Percentiles rank a stretch among this genome's conserved stretches.
phyloP scores from a whole-genome alignment of 176 grass and related monocot genomes.

The Avena sativa region DNA sequence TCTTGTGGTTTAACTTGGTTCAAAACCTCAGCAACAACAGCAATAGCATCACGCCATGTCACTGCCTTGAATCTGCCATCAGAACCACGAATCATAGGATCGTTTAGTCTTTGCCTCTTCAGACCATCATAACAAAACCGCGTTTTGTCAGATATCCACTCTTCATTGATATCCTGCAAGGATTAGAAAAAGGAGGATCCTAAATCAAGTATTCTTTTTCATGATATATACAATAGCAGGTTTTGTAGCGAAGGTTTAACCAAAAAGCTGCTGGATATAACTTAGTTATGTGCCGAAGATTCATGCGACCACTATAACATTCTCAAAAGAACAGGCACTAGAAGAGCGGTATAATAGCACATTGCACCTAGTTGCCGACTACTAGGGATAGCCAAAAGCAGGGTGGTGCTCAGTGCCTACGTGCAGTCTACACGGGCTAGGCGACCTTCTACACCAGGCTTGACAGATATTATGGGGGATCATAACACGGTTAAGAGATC shows the following conservation, averaged over 20 bases:
- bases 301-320: neutral
- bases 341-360: neutral
- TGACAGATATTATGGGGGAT: neutral
- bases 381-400: neutral
- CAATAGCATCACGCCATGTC: conserved; percentile 89
- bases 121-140: conserved; percentile 96
- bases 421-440: neutral
- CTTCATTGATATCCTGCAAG: conserved; percentile 96
- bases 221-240: conserved; percentile 1
- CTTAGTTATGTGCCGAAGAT: neutral
- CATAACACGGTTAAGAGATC: neutral
- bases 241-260: neutral
- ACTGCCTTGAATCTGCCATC: conserved; percentile 93
- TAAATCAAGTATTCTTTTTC: conserved; percentile 15
- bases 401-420: neutral
- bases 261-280: neutral
- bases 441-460: neutral
- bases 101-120: conserved; percentile 97
- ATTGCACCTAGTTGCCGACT: neutral
- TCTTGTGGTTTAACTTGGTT: conserved; percentile 85
- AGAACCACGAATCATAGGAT: conserved; percentile 96
- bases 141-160: conserved; percentile 99
- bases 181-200: neutral
- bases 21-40: conserved; percentile 85
- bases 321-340: neutral